Conservation (phyloP, 345 rosid genomes). For the Tarenaya hassleriana region DNA sequence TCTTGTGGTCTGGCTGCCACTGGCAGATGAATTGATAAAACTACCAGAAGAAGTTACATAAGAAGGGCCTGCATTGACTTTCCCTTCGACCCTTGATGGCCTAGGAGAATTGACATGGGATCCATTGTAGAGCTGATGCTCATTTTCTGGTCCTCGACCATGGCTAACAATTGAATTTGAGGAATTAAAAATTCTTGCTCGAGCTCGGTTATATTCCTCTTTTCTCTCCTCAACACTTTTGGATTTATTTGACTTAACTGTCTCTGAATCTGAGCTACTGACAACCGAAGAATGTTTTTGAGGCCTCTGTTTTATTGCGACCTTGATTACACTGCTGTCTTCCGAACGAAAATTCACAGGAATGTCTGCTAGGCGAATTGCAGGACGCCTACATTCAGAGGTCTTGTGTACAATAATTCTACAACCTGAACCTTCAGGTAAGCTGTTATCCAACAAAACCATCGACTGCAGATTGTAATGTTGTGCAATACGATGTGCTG, state of each 20-base stretch:
- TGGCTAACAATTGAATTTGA: slow-evolving; percentile 31
- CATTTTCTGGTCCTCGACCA: slow-evolving; percentile 32
- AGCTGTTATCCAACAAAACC: slow-evolving; percentile 61
- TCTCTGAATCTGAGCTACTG: slow-evolving; percentile 34
- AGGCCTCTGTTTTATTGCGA: slow-evolving; percentile 77
- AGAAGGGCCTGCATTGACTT: slow-evolving; percentile 32
- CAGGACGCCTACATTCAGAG: slow-evolving; percentile 48
- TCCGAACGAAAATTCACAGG: slow-evolving; percentile 61
- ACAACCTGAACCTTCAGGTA: slow-evolving; percentile 64
- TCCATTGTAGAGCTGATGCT: slow-evolving; percentile 39
- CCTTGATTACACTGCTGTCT: slow-evolving; percentile 44
- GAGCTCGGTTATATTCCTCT: slow-evolving; percentile 76
- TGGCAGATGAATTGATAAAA: slow-evolving; percentile 43
- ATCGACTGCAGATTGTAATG: slow-evolving; percentile 75
- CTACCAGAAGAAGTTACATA: slow-evolving; percentile 39
- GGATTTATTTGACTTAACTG: slow-evolving; percentile 39
- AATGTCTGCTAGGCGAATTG: slow-evolving; percentile 66
- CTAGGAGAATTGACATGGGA: slow-evolving; percentile 32
- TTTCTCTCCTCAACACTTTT: slow-evolving; percentile 83
- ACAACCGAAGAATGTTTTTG: slow-evolving; percentile 38
- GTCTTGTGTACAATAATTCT: slow-evolving; percentile 68
- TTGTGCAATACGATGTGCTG: slow-evolving; percentile 85
- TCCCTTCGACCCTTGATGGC: slow-evolving; percentile 43
- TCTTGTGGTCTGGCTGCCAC: slow-evolving; percentile 46
- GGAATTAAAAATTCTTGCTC: slow-evolving; percentile 65